Evolutionary conservation across 257 asterid genomes (phyloP).

Genomic region (Solanum tarapatanum): DNA sequence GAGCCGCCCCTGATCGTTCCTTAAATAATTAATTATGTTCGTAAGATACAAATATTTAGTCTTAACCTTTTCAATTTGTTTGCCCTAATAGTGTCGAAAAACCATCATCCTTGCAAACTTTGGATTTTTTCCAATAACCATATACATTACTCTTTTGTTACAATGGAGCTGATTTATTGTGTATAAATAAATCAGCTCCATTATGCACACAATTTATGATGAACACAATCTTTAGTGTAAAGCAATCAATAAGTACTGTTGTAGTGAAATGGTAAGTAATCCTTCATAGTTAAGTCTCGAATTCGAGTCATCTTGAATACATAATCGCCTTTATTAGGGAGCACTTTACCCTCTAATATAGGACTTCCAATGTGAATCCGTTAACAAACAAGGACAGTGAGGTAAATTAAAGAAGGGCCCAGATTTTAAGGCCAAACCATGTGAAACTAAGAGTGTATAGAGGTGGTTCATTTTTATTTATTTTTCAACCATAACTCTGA

Average conservation of each 20-base stretch:
- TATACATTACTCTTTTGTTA: not conserved
- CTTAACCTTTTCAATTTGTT: not conserved
- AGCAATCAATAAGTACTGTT: not conserved
- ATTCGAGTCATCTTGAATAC: too few relatives aligned
- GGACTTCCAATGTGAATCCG: rapidly evolving
- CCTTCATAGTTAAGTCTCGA: rapidly evolving
- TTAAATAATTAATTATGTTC: not conserved
- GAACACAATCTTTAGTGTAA: not conserved
- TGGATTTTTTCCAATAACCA: not conserved
- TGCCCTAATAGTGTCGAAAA: not conserved
- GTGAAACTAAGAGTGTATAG: slow-evolving; percentile 10
- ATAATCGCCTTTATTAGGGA: rapidly evolving
- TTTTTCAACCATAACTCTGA: slow-evolving; percentile 20
- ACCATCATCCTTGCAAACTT: not conserved
- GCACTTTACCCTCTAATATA: rapidly evolving
- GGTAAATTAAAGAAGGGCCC: slow-evolving; percentile 21
- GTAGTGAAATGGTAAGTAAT: too few relatives aligned
- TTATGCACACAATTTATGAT: not conserved
- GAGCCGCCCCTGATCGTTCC: not conserved
- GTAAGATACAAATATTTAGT: not conserved
- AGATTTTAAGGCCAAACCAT: slow-evolving; percentile 38
- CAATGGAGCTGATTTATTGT: not conserved
- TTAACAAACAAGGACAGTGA: not conserved
- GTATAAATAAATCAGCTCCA: not conserved
- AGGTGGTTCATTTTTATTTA: not conserved